A percentile compares a stretch with the other conserved stretches of the same genome.
phyloP scores from a whole-genome alignment of 768 basidiomycete genomes.

The Piloderma croceum region DNA sequence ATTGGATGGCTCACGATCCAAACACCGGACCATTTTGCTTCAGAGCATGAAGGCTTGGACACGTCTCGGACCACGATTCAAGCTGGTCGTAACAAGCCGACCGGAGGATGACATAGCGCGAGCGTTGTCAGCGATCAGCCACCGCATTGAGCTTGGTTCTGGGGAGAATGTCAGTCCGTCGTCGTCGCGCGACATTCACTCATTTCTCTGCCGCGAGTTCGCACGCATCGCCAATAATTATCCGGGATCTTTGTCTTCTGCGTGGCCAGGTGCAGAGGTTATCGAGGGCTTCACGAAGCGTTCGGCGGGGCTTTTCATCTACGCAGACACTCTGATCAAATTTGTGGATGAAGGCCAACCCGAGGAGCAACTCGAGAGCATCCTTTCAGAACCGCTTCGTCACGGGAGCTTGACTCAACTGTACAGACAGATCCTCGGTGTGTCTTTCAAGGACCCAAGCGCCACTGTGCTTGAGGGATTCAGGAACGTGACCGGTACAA shows the following conservation, averaged over 20 bases:
- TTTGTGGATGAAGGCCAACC: too few relatives aligned
- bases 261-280: constrained; percentile 15
- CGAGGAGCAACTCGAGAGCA: too few relatives aligned
- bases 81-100: constrained; percentile 24
- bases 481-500: neutral
- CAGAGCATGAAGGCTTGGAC: constrained; percentile 18
- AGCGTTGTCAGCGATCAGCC: constrained; percentile 9
- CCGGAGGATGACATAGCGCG: constrained; percentile 11
- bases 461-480: neutral
- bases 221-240: constrained; percentile 12
- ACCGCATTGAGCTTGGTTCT: constrained; percentile 13
- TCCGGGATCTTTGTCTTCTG: constrained; percentile 5
- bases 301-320: constrained; percentile 27
- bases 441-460: too few relatives aligned
- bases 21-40: constrained; percentile 17
- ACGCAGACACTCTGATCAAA: constrained; percentile 18
- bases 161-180: constrained; percentile 10
- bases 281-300: constrained; percentile 17
- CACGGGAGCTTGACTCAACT: too few relatives aligned
- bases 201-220: constrained; percentile 15
- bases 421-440: too few relatives aligned
- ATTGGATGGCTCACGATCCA: constrained; percentile 6
- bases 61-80: constrained; percentile 14
- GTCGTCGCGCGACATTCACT: constrained; percentile 19
- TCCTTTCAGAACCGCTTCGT: too few relatives aligned